These are phyloP conservation scores for Polysphondylium violaceum DNA, from an alignment of 78 protist genomes.

Conservation along the genomic window DNA sequence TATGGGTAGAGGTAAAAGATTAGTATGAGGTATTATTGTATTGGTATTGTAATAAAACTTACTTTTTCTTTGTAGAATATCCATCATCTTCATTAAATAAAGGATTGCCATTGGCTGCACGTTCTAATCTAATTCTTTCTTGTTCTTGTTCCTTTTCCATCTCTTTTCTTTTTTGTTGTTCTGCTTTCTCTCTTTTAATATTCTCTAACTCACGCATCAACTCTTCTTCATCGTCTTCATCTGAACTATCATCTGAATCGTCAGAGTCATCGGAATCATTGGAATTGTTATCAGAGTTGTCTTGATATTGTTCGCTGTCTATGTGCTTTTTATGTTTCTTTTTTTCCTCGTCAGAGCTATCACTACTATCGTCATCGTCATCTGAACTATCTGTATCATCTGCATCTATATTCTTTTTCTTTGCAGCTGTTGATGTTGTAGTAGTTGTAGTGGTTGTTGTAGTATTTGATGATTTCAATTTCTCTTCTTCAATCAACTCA, in stretches of 20 bases:
- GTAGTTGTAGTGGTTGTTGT: slow-evolving; percentile 30
- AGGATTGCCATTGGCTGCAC: slow-evolving; percentile 45
- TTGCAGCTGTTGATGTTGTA: neutral
- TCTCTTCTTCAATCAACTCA: slow-evolving; percentile 5
- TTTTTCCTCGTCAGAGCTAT: neutral
- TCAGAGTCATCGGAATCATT: slow-evolving; percentile 25
- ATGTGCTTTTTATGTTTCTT: neutral
- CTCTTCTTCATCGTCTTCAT: slow-evolving; percentile 71
- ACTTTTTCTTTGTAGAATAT: slow-evolving; percentile 68
- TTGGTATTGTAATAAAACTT: neutral
- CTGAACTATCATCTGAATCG: slow-evolving; percentile 31
- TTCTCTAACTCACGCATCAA: slow-evolving; percentile 63
- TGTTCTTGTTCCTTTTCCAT: slow-evolving; percentile 11
- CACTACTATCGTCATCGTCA: neutral
- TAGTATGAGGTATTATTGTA: neutral
- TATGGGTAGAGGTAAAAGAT: neutral
- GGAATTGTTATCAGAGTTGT: neutral
- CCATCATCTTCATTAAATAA: slow-evolving; percentile 35
- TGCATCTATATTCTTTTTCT: slow-evolving; percentile 48
- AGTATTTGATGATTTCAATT: neutral
- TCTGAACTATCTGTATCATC: slow-evolving; percentile 69
- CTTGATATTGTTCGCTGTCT: neutral
- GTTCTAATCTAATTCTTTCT: slow-evolving; percentile 36
- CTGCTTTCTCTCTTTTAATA: slow-evolving; percentile 68
- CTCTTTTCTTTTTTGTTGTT: slow-evolving; percentile 43